Percentiles rank a stretch among this genome's conserved stretches.
Evolutionary conservation across 2,329 filamentous ascomycete genomes (phyloP).

Genomic region (Pyrenophora tritici-repentis): DNA sequence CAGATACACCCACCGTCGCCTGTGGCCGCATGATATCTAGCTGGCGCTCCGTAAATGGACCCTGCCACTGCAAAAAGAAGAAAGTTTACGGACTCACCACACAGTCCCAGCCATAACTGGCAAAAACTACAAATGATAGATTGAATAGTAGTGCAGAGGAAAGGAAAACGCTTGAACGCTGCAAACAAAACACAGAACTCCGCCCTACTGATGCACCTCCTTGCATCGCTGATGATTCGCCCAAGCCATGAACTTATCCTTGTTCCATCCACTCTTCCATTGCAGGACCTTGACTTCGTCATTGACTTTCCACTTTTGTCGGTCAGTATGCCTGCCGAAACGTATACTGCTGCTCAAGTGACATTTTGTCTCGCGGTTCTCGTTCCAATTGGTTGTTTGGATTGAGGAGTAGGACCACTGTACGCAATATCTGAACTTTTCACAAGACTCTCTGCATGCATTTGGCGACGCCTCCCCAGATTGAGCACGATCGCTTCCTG

Average conservation of each 20-base stretch:
- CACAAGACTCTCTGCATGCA: conserved; percentile 37
- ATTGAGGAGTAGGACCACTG: conserved; percentile 43
- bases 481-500: conserved; percentile 20
- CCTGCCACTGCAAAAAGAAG: too few relatives aligned
- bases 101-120: not conserved
- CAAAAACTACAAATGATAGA: not conserved
- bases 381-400: conserved; percentile 34
- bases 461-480: conserved; percentile 34
- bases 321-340: conserved; percentile 25
- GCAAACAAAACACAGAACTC: not conserved
- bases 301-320: conserved; percentile 18
- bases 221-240: conserved; percentile 38
- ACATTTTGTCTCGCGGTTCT: conserved; percentile 40
- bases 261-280: conserved; percentile 42
- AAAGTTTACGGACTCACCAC: not conserved
- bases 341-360: conserved; percentile 41
- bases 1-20: too few relatives aligned
- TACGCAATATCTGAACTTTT: conserved; percentile 35
- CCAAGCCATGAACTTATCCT: conserved; percentile 34
- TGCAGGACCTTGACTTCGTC: conserved; percentile 14
- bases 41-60: too few relatives aligned
- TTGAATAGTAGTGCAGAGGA: not conserved
- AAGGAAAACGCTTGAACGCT: conserved; percentile 10
- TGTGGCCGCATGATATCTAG: too few relatives aligned
- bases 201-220: conserved; percentile 11